These are phyloP conservation scores for Haematococcus sp. DNA, from an alignment of 139 green algal species.

Conservation along the genomic window DNA sequence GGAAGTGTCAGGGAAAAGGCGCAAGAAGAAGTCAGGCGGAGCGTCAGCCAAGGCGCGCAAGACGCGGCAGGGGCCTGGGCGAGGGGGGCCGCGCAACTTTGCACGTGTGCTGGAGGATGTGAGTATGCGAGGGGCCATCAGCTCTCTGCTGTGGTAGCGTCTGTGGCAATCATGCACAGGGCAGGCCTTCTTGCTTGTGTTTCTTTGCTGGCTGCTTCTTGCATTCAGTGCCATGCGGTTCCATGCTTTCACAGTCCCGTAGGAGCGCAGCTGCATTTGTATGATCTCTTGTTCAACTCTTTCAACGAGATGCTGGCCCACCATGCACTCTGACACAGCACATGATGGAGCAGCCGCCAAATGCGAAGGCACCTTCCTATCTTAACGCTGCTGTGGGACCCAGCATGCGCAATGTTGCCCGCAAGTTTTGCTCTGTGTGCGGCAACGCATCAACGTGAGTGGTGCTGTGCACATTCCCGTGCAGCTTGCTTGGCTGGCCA, in stretches of 20 bases:
- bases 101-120: constrained; percentile 66
- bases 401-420: constrained; percentile 26
- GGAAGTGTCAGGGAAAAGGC: constrained; percentile 42
- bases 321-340: too few species aligned
- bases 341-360: constrained; percentile 42
- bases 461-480: not conserved
- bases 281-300: too few species aligned
- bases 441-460: constrained; percentile 45
- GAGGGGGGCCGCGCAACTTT: constrained; percentile 54
- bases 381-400: constrained; percentile 58
- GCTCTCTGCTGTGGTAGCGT: not conserved
- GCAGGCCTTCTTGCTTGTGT: too few species aligned
- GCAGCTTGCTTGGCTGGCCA: not conserved
- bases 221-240: too few species aligned
- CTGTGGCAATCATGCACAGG: not conserved
- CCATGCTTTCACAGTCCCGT: too few species aligned
- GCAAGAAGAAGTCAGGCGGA: constrained; percentile 41
- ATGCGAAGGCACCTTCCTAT: constrained; percentile 51
- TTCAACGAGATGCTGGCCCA: too few species aligned
- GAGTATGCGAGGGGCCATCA: not conserved
- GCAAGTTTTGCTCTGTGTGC: constrained; percentile 77
- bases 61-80: constrained; percentile 46
- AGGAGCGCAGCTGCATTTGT: too few species aligned
- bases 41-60: constrained; percentile 29
- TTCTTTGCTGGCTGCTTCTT: too few species aligned